Evolutionary conservation across 306 rosid genomes (phyloP), one percentile per base, ranked within the genome.

Genomic region (Corylus heterophylla): DNA sequence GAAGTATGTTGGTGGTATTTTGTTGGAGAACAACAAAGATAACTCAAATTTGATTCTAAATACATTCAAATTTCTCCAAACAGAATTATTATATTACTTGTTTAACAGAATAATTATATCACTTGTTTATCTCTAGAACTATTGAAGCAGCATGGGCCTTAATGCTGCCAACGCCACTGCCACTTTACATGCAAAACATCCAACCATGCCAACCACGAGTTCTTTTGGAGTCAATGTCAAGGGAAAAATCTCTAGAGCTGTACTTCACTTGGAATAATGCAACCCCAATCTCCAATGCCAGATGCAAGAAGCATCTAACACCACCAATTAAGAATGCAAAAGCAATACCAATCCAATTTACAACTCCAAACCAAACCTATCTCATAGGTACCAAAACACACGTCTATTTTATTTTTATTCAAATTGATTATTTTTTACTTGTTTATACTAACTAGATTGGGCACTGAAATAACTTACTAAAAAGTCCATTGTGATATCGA

Each of bases 111-210:
- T 22, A 22, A 22, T 22, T 22, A 12, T 48, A 56, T 92, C 84
- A 88, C 81, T 84, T 47, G 82, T 88, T 80, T 73, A 74, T 78
- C 84, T 89, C 85, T 7, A 71, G 54, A 72, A 80, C 88, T 16
- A 61, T 76, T 69, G 78, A 31, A 31, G 35, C 35, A 31, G 49
- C 79, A 91, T 49, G 62, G 98, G 98, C 87, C 87, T 95, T 49
- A 85, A 76, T 85, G 99, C 98, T 74, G 96, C 90, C 86, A 95
- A 84, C 62, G 88, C 90, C 73, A 93, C 98, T 50, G 97, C 86
- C 45, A 90, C 85, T 85, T 92, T 90, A 79, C 90, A 90, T 5
- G 88, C 89, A 73, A 95, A 94, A 87, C 91, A 95, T 42, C 98
- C 93, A 80, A 89, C 71, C 96, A 89, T 88, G 73, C 97, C 99